These are phyloP conservation scores for Pisolithus marmoratus DNA, from an alignment of 768 basidiomycete species.

Conservation along the genomic window DNA sequence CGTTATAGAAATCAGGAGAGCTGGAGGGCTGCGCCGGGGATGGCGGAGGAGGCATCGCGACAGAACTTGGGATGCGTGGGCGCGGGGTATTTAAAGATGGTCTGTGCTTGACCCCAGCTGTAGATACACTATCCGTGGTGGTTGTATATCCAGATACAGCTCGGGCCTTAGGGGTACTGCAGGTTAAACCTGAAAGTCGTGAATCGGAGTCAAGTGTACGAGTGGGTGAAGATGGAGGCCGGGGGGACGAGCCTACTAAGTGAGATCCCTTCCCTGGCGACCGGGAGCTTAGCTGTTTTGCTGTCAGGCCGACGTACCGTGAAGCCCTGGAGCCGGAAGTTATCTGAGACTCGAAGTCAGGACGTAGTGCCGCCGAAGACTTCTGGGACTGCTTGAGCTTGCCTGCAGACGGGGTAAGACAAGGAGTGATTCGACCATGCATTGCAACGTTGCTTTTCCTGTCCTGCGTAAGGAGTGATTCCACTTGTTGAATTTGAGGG, in stretches of 20 bases:
- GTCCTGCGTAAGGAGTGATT: constrained; percentile 30
- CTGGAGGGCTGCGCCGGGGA: constrained; percentile 43
- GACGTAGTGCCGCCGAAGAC: constrained; percentile 24
- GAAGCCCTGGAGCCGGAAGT: constrained; percentile 83
- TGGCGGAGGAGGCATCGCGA: constrained; percentile 78
- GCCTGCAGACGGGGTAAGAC: constrained; percentile 25
- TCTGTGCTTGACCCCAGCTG: constrained; percentile 25
- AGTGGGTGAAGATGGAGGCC: constrained; percentile 31
- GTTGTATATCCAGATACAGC: constrained; percentile 24
- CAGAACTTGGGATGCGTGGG: constrained; percentile 60
- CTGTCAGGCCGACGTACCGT: constrained; percentile 80
- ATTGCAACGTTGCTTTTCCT: constrained; percentile 23
- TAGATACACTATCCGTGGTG: constrained; percentile 9
- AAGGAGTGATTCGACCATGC: constrained; percentile 48
- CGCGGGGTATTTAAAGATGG: constrained; percentile 47
- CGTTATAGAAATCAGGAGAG: constrained; percentile 34
- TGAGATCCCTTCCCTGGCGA: constrained; percentile 5
- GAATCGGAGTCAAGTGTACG: constrained; percentile 32
- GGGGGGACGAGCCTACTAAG: constrained; percentile 17
- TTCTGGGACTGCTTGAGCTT: constrained; percentile 28
- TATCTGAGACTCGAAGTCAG: constrained; percentile 38
- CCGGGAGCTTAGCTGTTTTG: constrained; percentile 65
- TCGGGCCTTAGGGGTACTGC: constrained; percentile 60
- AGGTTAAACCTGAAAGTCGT: constrained; percentile 47
- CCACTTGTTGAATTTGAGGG: constrained; percentile 49